Evolutionary conservation across 768 basidiomycete genomes (phyloP), one percentile per base, ranked within the genome.

Genomic region (Amanita subjunquillea): DNA sequence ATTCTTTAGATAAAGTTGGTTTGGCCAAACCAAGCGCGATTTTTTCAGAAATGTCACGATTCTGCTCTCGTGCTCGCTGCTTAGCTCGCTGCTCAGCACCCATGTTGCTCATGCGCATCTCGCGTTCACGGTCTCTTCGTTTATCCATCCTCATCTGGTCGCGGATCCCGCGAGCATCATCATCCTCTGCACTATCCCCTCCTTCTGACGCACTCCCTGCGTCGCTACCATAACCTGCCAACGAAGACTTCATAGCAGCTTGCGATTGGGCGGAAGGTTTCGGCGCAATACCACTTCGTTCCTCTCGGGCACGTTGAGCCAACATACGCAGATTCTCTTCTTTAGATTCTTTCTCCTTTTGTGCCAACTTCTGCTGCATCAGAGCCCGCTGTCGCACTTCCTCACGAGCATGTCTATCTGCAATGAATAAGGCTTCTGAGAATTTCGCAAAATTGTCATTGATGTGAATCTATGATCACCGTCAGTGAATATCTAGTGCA

Each of bases 401-500:
- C 63, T 99, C 95, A 55, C 96, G 88, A 2, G 96, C 94, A 69
- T 97, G 95, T 54, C 95, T 80, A 66, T 98, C 95, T 9, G 95
- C 95, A 57, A 99, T 78, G 65, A 88, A 96, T 25, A 99, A 72
- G 2, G 95, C 83, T 71, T 99, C 95, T 0, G 95, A 96, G 66
- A 99, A 95, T 67, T 97, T 96, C 54, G 95, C 95, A 70, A 99
- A 99, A 68, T 93, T 92, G 69, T 99, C 96, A 60, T 99, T 99
- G 66, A 99, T 99, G 65, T 93, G 90, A 44, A 98, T 83, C 93
- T 96, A 51, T 15, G 25, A 54, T 37, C n/a, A 22, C 6, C 9
- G 36, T 54, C 20, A 54, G 25, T 8, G 41, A 8, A 8, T 27
- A 4, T 22, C 42, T 50, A 27, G 38, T 5, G 50, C 38, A 34